These are phyloP conservation scores for Vararia minispora DNA, from an alignment of 768 basidiomycete genomes.

Conservation along the genomic window DNA sequence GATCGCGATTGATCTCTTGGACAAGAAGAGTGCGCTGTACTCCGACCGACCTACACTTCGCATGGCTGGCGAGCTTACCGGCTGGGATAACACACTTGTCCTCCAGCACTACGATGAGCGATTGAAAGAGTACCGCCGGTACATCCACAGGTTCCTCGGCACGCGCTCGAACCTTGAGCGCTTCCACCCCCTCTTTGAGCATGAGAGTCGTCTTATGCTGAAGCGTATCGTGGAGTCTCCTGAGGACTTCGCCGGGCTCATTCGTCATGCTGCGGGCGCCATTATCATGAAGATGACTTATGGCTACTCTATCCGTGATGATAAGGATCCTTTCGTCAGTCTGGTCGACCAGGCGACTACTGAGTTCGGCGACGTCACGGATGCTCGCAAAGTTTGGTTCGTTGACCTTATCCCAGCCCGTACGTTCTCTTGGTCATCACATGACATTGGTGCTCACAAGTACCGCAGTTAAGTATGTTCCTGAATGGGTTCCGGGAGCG, in stretches of 20 bases:
- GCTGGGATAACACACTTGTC: conserved; percentile 13
- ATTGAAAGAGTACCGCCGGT: conserved; percentile 14
- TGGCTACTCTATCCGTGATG: conserved; percentile 14
- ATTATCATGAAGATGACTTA: conserved; percentile 16
- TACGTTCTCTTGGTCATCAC: conserved; percentile 5
- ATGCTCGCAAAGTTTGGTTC: conserved; percentile 6
- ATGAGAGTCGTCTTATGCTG: conserved; percentile 9
- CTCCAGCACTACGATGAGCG: conserved; percentile 14
- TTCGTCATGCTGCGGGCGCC: conserved; percentile 10
- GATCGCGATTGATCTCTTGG: conserved; percentile 14
- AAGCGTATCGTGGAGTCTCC: conserved; percentile 12
- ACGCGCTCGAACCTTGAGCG: conserved; percentile 10
- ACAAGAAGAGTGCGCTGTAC: conserved; percentile 19
- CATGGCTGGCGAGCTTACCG: conserved; percentile 15
- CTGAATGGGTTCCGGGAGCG: conserved; percentile 24
- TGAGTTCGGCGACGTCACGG: not conserved
- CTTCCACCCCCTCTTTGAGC: conserved; percentile 11
- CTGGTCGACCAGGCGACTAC: conserved; percentile 3
- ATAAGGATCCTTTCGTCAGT: conserved; percentile 9
- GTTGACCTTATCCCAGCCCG: conserved; percentile 17
- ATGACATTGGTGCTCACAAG: not conserved
- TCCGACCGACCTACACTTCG: conserved; percentile 15
- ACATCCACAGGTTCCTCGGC: conserved; percentile 13
- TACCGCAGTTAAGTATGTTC: conserved; percentile 17
- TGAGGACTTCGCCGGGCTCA: conserved; percentile 9